phyloP scores from a whole-genome alignment of 192 early-diverging fungal species.

The Dissophora ornata region DNA sequence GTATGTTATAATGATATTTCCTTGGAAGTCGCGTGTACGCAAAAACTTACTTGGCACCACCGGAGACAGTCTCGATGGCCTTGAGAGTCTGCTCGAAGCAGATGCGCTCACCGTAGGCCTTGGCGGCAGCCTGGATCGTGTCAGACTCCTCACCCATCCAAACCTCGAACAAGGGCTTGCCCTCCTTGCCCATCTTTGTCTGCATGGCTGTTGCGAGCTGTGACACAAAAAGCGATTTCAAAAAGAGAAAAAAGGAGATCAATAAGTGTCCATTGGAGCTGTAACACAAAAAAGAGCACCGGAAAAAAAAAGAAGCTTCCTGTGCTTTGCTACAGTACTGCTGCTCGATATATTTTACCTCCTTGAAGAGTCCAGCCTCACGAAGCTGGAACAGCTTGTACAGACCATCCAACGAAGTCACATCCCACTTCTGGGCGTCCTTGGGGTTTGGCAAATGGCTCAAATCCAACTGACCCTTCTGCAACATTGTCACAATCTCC shows the following conservation, averaged over 20 bases:
- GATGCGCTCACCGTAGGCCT: constrained; percentile 75
- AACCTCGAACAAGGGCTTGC: constrained; percentile 70
- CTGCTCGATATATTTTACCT: constrained; percentile 28
- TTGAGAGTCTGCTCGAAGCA: constrained; percentile 66
- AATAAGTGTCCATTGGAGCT: too few relatives aligned
- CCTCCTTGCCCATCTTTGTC: constrained; percentile 60
- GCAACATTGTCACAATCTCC: constrained; percentile 70
- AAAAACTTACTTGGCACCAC: constrained; percentile 47
- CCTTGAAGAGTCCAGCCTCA: constrained; percentile 58
- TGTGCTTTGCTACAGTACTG: not conserved
- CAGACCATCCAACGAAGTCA: constrained; percentile 56
- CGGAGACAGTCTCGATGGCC: constrained; percentile 43
- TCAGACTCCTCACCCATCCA: constrained; percentile 85
- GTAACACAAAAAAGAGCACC: too few relatives aligned
- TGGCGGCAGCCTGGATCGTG: constrained; percentile 71
- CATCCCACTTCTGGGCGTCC: constrained; percentile 59
- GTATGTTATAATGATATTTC: too few relatives aligned
- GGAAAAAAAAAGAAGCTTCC: not conserved
- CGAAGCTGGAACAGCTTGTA: constrained; percentile 61
- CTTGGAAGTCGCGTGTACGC: too few relatives aligned
- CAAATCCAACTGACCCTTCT: constrained; percentile 27
- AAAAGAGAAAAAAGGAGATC: too few relatives aligned
- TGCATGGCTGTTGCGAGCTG: constrained; percentile 64
- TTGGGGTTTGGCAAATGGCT: constrained; percentile 47
- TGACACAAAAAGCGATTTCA: not conserved